Base-by-base conservation (phyloP, 2,329 filamentous ascomycete genomes). In the Calonectria montana region DNA sequence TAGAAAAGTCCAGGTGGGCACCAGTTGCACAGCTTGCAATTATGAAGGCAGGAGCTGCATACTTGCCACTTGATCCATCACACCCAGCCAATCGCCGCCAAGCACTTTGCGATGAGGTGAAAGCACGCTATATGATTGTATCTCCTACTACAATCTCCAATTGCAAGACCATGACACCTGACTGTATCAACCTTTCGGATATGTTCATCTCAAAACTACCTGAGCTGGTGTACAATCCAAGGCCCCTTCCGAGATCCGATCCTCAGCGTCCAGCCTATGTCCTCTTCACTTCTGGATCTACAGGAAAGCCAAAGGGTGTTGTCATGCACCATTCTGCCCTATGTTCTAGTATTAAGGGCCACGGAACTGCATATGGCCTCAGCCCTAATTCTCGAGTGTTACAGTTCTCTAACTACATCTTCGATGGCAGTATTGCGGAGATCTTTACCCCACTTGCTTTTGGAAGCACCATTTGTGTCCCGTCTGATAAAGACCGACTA, bases 211-310 rank as follows among this genome's bases (percentile, higher is more conserved):
- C 21, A 13, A 27, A 65, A 16, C 45, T 65, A n/a, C 45, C 47
- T 6, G 27, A 62, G 39, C 25, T 29, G 16, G 37, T 27, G 62
- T 50, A 21, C 16, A 27, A 27, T 25, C 15, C 35, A n/a, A 16
- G 23, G 13, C 25, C 27, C 18, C 63, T 53, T n/a, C 45, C 23
- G 6, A 50, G n/a, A n/a, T 65, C 62, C n/a, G 21, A 37, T 21
- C 62, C 62, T 29, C 29, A 53, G 16, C 45, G 23, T 9, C 31
- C 35, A 6, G 63, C 63, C 12, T 65, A 65, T 18, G 37, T 65
- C 6, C 86, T 89, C 74, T 90, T 89, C 77, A 90, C 88, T 13
- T 90, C 88, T 3, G 88, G 88, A 37, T 88, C 86, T 47, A 90
- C 88, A 0, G 88, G 88, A 15, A 82, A 82, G 23, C 88, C 88